phyloP scores from a whole-genome alignment of 768 basidiomycete genomes.

The Leccinum aurantiacum region DNA sequence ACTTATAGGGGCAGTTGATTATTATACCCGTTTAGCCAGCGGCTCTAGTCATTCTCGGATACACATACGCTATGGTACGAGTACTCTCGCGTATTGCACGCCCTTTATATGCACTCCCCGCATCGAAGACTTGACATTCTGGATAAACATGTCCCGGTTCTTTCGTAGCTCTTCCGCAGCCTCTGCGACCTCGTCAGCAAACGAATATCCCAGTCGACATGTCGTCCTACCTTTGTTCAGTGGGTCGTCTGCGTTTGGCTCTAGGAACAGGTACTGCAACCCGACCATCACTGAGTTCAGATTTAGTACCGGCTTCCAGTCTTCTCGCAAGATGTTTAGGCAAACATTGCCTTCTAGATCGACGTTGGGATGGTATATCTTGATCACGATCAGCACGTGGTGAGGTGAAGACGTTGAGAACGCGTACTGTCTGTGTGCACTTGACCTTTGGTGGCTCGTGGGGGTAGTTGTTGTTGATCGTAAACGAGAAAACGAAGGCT shows the following conservation, averaged over 20 bases:
- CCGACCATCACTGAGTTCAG: slow-evolving; percentile 98
- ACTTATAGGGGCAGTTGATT: slow-evolving; percentile 87
- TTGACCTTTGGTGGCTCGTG: slow-evolving; percentile 99
- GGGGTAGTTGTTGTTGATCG: slow-evolving; percentile 96
- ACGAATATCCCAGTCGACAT: background rate
- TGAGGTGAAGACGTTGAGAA: background rate
- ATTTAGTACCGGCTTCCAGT: slow-evolving; percentile 99
- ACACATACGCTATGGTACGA: slow-evolving; percentile 39
- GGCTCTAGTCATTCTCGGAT: slow-evolving; percentile 10
- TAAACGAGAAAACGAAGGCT: slow-evolving; percentile 89
- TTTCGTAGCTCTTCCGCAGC: slow-evolving; percentile 93
- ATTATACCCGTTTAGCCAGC: slow-evolving; percentile 1
- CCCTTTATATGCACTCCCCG: slow-evolving; percentile 77
- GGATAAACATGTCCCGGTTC: slow-evolving; percentile 78
- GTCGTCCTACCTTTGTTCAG: slow-evolving; percentile 89
- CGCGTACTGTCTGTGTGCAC: slow-evolving; percentile 85
- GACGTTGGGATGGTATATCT: slow-evolving; percentile 99
- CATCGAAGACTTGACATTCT: slow-evolving; percentile 88
- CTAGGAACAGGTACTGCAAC: slow-evolving; percentile 95
- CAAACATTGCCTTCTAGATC: slow-evolving; percentile 99
- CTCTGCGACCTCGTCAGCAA: slow-evolving; percentile 51
- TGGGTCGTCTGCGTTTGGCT: slow-evolving; percentile 98
- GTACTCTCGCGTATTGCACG: slow-evolving; percentile 76
- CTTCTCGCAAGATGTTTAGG: slow-evolving; percentile 96
- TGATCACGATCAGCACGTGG: slow-evolving; percentile 8